Evolutionary conservation across 1,284 basidiomycete genomes (phyloP), one percentile per base, ranked within the genome.

Genomic region (Grifola frondosa): DNA sequence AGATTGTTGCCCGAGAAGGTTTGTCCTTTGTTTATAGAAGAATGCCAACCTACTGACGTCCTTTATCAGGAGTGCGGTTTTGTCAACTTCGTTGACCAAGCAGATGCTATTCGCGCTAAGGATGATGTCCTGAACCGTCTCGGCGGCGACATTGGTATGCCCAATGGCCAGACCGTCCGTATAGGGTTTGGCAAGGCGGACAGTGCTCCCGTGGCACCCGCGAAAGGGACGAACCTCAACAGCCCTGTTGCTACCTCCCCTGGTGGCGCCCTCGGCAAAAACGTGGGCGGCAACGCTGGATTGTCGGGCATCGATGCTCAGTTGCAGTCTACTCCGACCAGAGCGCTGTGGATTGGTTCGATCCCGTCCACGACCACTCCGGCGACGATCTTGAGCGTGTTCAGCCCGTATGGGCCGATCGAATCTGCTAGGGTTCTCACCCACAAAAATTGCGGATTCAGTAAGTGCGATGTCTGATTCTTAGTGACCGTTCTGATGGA

Each of bases 101-200:
- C 82, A 1, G 96, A 98, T 66, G 97, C 96, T 15, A 85, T 98
- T 48, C 85, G 90, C 44, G 96, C 96, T 6, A 93, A 96, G 60
- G 96, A 99, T 30, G 97, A 99, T 63, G 91, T 98, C 15, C 75
- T 97, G 39, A 97, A 95, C 61, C 85, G 95, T 23, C 80, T 97
- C 28, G 91, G 91, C 28, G 95, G 95, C 5, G 91, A 94, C 52
- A 92, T 97, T 52, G 88, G 91, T 42, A 89, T 94, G 78, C 88
- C 89, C 10, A 93, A 92, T 55, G 91, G 91, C 11, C 91, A 93
- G 58, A 90, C 91, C 1, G 94, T 99, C 39, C 86, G 96, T 33
- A 94, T 99, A 56, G 97, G 97, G 5, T 99, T 96, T 61, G 96
- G 96, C 31, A 98, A 98, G 66, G 93, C 93, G 3, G 94, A 97